These are phyloP conservation scores for Agaricus subrufescens DNA, from an alignment of 768 basidiomycete species.

Conservation along the genomic window DNA sequence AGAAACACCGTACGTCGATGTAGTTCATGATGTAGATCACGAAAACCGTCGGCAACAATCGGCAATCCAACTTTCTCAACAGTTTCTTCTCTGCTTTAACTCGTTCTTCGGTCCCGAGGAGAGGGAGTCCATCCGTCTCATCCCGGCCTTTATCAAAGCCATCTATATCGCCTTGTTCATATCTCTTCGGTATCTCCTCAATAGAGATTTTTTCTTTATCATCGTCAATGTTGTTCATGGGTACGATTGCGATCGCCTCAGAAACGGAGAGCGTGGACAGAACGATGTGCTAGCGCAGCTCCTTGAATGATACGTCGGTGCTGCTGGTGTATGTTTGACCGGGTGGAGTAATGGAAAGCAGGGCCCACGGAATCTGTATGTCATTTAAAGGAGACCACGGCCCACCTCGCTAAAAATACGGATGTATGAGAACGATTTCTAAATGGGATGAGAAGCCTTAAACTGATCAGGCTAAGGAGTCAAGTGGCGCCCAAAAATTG, in stretches of 20 bases:
- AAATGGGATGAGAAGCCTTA: constrained; percentile 1
- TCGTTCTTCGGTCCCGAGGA: constrained; percentile 18
- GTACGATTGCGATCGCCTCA: not conserved
- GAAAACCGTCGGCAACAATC: constrained; percentile 51
- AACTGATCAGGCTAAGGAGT: not conserved
- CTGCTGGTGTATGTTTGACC: not conserved
- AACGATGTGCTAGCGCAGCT: not conserved
- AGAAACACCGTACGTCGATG: constrained; percentile 42
- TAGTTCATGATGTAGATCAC: constrained; percentile 59
- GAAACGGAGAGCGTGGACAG: not conserved
- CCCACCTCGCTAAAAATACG: not conserved
- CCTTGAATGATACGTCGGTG: not conserved
- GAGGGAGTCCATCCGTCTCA: not conserved
- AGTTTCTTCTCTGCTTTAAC: constrained; percentile 33
- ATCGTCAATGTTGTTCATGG: not conserved
- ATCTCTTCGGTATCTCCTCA: not conserved
- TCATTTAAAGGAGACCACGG: not conserved
- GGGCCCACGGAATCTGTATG: no score
- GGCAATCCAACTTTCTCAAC: constrained; percentile 45
- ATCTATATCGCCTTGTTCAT: not conserved
- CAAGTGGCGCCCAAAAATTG: not conserved
- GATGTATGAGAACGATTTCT: not conserved
- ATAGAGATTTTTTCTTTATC: constrained; percentile 1
- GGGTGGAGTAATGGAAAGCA: no score
- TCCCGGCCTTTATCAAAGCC: not conserved